A percentile compares a stretch with the other conserved stretches of the same genome.
Evolutionary conservation across 345 rosid species (phyloP).

Genomic region (Jatropha curcas): DNA sequence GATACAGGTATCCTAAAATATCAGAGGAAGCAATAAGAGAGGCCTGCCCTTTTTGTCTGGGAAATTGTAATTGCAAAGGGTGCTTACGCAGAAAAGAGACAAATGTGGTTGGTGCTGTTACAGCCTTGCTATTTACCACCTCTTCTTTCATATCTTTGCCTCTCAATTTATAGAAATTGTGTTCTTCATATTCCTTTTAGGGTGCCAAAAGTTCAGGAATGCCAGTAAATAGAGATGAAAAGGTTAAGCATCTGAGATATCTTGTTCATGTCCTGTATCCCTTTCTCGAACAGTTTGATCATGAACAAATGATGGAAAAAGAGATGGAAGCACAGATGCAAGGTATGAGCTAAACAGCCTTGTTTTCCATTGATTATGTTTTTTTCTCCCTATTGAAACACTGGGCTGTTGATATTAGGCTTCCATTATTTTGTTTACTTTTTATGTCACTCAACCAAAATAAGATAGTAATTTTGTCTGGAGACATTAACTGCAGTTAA

Average conservation of each 20-base stretch:
- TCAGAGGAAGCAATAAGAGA: constrained; percentile 28
- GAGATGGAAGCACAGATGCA: neutral
- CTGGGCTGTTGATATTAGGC: neutral
- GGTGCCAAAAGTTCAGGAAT: neutral
- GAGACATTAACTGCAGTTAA: neutral
- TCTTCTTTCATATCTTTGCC: neutral
- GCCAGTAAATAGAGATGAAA: neutral
- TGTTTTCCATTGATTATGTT: neutral
- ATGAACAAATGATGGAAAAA: neutral
- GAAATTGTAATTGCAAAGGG: constrained; percentile 40
- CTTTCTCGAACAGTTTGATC: neutral
- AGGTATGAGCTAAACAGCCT: neutral
- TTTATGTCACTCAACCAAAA: neutral
- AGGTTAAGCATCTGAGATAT: neutral
- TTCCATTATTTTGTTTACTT: neutral
- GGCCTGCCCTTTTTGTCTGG: constrained; percentile 38
- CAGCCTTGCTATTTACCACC: neutral
- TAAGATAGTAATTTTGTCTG: neutral
- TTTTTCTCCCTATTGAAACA: neutral
- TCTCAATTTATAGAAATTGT: neutral
- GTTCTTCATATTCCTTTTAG: neutral
- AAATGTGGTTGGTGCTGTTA: constrained; percentile 24
- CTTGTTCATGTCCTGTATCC: neutral
- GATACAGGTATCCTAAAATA: constrained; percentile 30
- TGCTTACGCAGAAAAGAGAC: constrained; percentile 33